Conservation (phyloP, 257 asterid genomes). For the Solanum clarkiae region DNA sequence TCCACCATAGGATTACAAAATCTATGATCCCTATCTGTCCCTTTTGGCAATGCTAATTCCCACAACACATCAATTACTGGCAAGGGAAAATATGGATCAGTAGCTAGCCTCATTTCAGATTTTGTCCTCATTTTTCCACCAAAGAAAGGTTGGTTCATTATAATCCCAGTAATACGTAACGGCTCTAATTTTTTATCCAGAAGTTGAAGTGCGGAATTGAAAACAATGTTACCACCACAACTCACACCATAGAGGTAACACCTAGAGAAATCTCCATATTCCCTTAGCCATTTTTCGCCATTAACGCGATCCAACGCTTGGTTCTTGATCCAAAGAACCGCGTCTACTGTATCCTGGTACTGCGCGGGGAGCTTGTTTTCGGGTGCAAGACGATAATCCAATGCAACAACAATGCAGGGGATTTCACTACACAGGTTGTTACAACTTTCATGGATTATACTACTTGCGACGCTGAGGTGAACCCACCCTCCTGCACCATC, state of each 20-base stretch:
- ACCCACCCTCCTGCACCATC: constrained; percentile 32
- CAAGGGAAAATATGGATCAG: constrained; percentile 60
- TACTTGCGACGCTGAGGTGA: constrained; percentile 21
- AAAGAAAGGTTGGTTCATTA: constrained; percentile 64
- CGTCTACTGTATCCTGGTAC: constrained; percentile 70
- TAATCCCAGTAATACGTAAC: constrained; percentile 32
- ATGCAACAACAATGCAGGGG: constrained; percentile 50
- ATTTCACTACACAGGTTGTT: constrained; percentile 37
- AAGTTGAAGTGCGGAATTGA: constrained; percentile 34
- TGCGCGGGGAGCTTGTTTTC: constrained; percentile 78
- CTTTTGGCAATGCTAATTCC: constrained; percentile 77
- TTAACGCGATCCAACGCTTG: constrained; percentile 18
- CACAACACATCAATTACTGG: constrained; percentile 65
- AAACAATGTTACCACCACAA: constrained; percentile 63
- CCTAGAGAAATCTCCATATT: constrained; percentile 50
- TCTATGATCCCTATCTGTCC: constrained; percentile 74
- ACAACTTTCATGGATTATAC: constrained; percentile 37
- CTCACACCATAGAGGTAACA: constrained; percentile 58
- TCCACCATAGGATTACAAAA: constrained; percentile 65
- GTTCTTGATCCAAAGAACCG: constrained; percentile 45
- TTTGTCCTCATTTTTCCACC: constrained; percentile 58
- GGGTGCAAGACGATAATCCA: constrained; percentile 72
- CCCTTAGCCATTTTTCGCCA: constrained; percentile 64
- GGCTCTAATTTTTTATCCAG: constrained; percentile 36
- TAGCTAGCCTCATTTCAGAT: constrained; percentile 64